These are phyloP conservation scores for Curvularia hawaiiensis DNA, from an alignment of 2,329 filamentous ascomycete species.

Conservation along the genomic window DNA sequence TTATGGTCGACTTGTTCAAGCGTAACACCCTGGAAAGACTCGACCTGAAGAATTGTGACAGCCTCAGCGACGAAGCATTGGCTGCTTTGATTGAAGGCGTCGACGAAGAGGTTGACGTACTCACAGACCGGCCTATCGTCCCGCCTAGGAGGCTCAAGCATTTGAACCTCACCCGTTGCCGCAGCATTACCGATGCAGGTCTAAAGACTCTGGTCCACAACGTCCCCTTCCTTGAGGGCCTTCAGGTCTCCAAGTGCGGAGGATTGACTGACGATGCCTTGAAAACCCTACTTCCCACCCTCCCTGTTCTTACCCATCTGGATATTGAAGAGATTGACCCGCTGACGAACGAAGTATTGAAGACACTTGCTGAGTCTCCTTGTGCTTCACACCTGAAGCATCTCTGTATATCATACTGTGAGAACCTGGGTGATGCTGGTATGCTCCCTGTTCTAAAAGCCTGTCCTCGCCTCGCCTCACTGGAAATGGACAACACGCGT, in stretches of 20 bases:
- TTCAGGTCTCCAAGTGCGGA: conserved; percentile 81
- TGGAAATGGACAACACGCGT: conserved; percentile 93
- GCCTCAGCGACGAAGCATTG: conserved; percentile 76
- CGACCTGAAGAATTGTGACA: conserved; percentile 77
- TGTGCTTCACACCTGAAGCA: conserved; percentile 76
- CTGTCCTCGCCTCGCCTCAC: conserved; percentile 69
- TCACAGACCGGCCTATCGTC: conserved; percentile 77
- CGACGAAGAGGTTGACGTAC: conserved; percentile 77
- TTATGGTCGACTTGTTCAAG: conserved; percentile 76
- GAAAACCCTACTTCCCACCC: conserved; percentile 72
- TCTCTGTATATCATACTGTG: conserved; percentile 88
- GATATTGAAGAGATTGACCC: conserved; percentile 85
- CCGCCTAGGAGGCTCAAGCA: conserved; percentile 80
- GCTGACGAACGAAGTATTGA: conserved; percentile 75
- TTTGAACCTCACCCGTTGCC: conserved; percentile 82
- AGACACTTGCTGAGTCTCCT: conserved; percentile 76
- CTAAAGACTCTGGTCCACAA: conserved; percentile 74
- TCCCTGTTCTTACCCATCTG: conserved; percentile 79
- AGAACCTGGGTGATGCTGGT: conserved; percentile 79
- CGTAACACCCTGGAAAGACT: conserved; percentile 84
- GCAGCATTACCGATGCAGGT: conserved; percentile 72
- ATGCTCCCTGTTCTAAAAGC: conserved; percentile 82
- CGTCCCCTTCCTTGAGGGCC: conserved; percentile 78
- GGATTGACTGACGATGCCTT: conserved; percentile 75
- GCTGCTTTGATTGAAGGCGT: conserved; percentile 75